Evolutionary conservation across 306 rosid species (phyloP).

Genomic region (Purshia tridentata): DNA sequence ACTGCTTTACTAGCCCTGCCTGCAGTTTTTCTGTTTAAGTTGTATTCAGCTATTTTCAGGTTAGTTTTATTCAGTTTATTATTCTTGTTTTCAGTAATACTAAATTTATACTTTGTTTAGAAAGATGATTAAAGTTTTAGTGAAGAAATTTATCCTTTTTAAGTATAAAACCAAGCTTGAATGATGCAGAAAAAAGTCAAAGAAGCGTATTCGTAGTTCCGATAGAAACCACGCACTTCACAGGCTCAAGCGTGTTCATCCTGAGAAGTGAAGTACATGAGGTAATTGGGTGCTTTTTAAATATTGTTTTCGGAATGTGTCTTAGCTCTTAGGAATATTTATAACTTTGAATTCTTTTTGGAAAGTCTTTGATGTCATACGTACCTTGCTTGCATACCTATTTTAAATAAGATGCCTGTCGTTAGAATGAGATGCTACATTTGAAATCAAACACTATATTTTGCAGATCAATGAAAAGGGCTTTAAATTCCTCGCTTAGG

Average conservation of each 20-base stretch:
- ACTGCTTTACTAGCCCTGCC: constrained; percentile 42
- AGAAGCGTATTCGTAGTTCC: constrained; percentile 12
- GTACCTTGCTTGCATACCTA: neutral
- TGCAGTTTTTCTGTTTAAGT: constrained; percentile 26
- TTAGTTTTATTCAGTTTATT: constrained; percentile 9
- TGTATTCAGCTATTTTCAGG: constrained; percentile 30
- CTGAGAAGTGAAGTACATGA: neutral
- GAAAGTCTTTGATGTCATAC: neutral
- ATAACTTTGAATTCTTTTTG: neutral
- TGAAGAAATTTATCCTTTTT: neutral
- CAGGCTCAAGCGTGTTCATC: constrained; percentile 13
- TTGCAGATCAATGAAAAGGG: neutral
- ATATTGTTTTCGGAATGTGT: neutral
- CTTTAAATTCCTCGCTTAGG: neutral
- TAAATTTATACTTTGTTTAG: neutral
- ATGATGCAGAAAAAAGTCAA: constrained; percentile 13
- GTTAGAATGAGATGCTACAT: neutral
- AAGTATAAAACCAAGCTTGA: neutral
- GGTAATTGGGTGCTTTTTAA: neutral
- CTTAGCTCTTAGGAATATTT: neutral
- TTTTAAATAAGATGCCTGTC: too few species aligned
- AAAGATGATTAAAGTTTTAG: neutral
- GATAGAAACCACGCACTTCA: neutral
- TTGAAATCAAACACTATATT: neutral
- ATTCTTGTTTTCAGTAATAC: neutral